A percentile compares a stretch with the other conserved stretches of the same genome.
phyloP scores from a whole-genome alignment of 805 yeast species.

The Metschnikowia drakensbergensis region DNA sequence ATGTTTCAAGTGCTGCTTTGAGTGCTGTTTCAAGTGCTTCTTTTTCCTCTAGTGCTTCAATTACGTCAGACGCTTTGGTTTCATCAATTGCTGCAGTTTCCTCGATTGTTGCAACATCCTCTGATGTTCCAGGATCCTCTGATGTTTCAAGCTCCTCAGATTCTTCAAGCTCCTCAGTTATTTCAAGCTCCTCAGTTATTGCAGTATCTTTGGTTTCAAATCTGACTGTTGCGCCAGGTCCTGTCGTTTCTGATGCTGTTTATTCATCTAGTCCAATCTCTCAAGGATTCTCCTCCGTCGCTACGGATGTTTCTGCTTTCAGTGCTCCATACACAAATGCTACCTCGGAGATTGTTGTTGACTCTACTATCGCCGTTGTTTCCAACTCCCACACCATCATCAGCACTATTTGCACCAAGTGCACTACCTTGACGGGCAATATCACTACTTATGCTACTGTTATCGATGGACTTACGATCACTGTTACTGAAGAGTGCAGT shows the following conservation, averaged over 20 bases:
- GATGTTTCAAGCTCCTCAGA: not conserved
- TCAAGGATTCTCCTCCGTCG: not conserved
- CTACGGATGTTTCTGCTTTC: not conserved
- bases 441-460: conserved; percentile 14
- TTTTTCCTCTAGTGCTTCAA: not conserved
- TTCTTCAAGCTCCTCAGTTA: not conserved
- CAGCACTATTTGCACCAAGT: conserved; percentile 13
- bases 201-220: not conserved
- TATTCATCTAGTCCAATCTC: not conserved
- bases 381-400: conserved; percentile 10
- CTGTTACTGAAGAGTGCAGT: conserved; percentile 11
- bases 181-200: not conserved
- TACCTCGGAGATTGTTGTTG: conserved; percentile 4
- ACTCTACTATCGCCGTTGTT: conserved; percentile 7
- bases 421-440: conserved; percentile 11
- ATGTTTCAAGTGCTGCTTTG: no score
- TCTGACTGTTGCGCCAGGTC: not conserved
- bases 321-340: not conserved
- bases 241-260: not conserved
- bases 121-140: not conserved
- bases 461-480: conserved; percentile 5
- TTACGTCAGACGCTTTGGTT: not conserved
- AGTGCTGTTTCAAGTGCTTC: not conserved
- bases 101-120: not conserved
- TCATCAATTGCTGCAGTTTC: not conserved